These are phyloP conservation scores for Ascochyta lentis DNA, from an alignment of 2,329 filamentous ascomycete species.

Conservation along the genomic window DNA sequence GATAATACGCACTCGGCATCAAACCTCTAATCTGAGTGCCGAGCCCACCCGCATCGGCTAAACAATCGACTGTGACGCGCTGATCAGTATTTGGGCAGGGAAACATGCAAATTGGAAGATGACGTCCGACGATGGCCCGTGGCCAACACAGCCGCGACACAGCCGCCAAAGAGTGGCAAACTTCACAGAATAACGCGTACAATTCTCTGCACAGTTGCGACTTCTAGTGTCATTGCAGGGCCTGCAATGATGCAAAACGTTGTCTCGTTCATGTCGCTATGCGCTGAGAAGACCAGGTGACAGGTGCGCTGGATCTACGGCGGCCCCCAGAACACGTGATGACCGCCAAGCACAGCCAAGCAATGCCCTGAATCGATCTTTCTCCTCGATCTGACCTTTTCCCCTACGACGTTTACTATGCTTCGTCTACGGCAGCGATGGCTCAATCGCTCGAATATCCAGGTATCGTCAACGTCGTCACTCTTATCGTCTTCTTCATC, in stretches of 20 bases:
- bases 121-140: slow-evolving; percentile 17
- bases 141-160: slow-evolving; percentile 14
- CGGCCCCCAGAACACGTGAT: neutral
- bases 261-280: neutral
- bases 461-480: slow-evolving; percentile 44
- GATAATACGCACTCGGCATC: neutral
- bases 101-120: slow-evolving; percentile 13
- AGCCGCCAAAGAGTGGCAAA: slow-evolving; percentile 14
- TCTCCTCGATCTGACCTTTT: neutral
- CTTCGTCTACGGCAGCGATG: slow-evolving; percentile 30
- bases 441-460: slow-evolving; percentile 30
- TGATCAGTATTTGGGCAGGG: slow-evolving; percentile 6
- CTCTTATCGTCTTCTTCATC: slow-evolving; percentile 42
- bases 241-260: neutral
- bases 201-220: neutral
- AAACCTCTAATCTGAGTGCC: neutral
- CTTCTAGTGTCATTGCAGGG: neutral
- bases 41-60: slow-evolving; percentile 3
- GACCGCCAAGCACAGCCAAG: slow-evolving; percentile 7
- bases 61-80: neutral
- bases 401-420: slow-evolving; percentile 23
- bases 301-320: neutral
- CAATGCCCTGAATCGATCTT: neutral
- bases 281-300: neutral
- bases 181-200: slow-evolving; percentile 1